phyloP scores from a whole-genome alignment of 1,284 basidiomycete genomes.

The Melampsora larici-populina region DNA sequence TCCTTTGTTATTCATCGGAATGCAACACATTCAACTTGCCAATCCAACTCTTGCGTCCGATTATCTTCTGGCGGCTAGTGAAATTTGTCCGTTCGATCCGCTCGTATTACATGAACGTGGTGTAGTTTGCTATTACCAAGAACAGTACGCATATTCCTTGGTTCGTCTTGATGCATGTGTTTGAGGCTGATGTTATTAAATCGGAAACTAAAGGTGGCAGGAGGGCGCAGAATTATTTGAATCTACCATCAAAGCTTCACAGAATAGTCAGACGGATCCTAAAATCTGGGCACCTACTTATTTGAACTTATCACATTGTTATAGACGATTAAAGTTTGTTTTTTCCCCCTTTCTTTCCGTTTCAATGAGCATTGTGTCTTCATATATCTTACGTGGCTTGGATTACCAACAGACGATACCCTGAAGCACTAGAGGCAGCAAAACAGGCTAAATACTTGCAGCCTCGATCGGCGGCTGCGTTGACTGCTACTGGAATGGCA shows the following conservation, averaged over 20 bases:
- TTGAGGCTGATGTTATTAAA: not conserved
- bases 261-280: slow-evolving; percentile 77
- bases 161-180: not conserved
- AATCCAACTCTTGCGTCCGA: slow-evolving; percentile 79
- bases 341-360: not conserved
- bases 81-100: slow-evolving; percentile 80
- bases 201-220: slow-evolving; percentile 60
- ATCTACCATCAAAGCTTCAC: slow-evolving; percentile 68
- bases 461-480: slow-evolving; percentile 69
- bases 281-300: slow-evolving; percentile 80
- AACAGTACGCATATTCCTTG: slow-evolving; percentile 62
- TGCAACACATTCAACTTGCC: slow-evolving; percentile 91
- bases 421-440: slow-evolving; percentile 69
- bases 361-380: not conserved
- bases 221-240: slow-evolving; percentile 69
- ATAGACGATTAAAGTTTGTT: slow-evolving; percentile 70
- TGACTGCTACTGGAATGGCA: slow-evolving; percentile 78
- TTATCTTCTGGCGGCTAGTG: slow-evolving; percentile 73
- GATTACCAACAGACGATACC: slow-evolving; percentile 60
- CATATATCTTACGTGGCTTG: not conserved
- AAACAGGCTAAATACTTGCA: slow-evolving; percentile 74
- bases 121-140: slow-evolving; percentile 82
- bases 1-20: slow-evolving; percentile 90
- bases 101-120: slow-evolving; percentile 87
- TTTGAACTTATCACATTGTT: slow-evolving; percentile 82